phyloP scores from a whole-genome alignment of 2,329 filamentous ascomycete species.

The Leptographium procerum region DNA sequence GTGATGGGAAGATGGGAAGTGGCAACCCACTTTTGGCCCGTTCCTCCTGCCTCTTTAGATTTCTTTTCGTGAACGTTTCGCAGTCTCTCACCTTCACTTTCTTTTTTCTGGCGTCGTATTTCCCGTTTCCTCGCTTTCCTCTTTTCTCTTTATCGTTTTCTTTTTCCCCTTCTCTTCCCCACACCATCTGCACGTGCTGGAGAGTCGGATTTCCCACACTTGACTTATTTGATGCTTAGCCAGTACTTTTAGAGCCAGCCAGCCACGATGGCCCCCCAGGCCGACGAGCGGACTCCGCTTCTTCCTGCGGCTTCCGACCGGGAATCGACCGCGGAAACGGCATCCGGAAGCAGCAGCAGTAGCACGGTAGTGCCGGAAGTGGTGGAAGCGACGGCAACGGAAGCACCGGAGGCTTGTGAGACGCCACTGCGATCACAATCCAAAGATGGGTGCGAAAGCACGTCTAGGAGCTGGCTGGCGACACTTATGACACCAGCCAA shows the following conservation, averaged over 20 bases:
- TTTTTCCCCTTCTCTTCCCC: neutral
- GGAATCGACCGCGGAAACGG: neutral
- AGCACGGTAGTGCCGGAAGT: neutral
- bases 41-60: neutral
- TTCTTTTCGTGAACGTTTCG: neutral
- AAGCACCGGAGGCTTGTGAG: neutral
- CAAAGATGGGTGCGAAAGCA: neutral
- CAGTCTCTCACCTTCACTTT: neutral
- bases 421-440: neutral
- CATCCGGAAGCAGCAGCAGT: neutral
- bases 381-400: neutral
- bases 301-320: neutral
- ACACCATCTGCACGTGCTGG: neutral
- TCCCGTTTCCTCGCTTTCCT: neutral
- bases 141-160: neutral
- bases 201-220: too few relatives aligned
- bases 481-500: slow-evolving; percentile 19
- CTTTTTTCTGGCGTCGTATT: neutral
- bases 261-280: neutral
- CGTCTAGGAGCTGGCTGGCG: neutral
- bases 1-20: neutral
- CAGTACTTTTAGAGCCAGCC: too few relatives aligned
- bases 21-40: neutral
- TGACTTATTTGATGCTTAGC: too few relatives aligned
- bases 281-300: slow-evolving; percentile 2